Evolutionary conservation across 345 rosid species (phyloP).

Genomic region (Erucastrum elatum): DNA sequence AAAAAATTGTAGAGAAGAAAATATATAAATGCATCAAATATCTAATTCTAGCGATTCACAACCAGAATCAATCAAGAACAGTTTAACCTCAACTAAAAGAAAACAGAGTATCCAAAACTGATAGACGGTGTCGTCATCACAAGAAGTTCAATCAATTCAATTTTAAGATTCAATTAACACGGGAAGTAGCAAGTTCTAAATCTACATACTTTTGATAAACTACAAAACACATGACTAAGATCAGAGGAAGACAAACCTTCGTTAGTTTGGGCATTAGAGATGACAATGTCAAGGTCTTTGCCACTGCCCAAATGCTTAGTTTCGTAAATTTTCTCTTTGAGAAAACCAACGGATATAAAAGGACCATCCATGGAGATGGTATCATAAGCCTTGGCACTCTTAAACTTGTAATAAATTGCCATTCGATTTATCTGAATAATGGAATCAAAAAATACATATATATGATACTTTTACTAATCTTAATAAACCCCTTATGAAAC

Average conservation of each 20-base stretch:
- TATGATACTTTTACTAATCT: constrained; percentile 16
- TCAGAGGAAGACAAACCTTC: constrained; percentile 80
- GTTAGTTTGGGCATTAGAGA: constrained; percentile 96
- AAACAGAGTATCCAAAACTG: too few species aligned
- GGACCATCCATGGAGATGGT: constrained; percentile 90
- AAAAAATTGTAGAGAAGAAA: constrained; percentile 45
- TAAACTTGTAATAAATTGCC: constrained; percentile 99
- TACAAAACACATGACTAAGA: background rate
- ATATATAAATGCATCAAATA: constrained; percentile 9
- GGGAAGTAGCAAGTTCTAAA: background rate
- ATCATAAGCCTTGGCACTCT: constrained; percentile 98
- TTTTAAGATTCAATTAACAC: background rate
- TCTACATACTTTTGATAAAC: background rate
- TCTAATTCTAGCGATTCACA: background rate
- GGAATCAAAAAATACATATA: constrained; percentile 17
- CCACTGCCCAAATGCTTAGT: constrained; percentile 99
- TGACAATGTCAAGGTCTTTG: constrained; percentile 94
- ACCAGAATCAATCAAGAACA: constrained; percentile 1
- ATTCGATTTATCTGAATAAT: constrained; percentile 47
- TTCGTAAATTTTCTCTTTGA: constrained; percentile 98
- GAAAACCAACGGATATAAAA: constrained; percentile 87
- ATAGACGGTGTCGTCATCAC: too few species aligned
- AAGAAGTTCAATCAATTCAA: too few species aligned
- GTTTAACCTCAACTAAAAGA: too few species aligned
- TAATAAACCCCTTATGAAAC: background rate